Evolutionary conservation across 2,329 filamentous ascomycete species (phyloP), one percentile per base, ranked within the genome.

Genomic region (Aspergillus aculeatinus): DNA sequence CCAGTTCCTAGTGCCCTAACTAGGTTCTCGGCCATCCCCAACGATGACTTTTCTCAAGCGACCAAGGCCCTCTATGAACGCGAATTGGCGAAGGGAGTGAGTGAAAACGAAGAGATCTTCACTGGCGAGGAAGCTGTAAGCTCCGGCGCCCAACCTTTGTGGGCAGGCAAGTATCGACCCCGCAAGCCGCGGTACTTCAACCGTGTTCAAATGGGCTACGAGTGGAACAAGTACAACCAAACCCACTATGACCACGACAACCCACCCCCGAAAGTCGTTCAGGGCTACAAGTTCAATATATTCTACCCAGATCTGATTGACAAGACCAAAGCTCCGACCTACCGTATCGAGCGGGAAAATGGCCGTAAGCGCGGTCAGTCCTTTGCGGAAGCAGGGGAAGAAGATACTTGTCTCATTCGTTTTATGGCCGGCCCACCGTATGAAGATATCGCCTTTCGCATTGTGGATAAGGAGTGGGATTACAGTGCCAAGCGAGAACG

Each of bases 161-260:
- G 92, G 92, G 88, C 89, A 5, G 87, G 87, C 72, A 92, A 94
- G 76, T 90, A 96, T 76, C 86, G 89, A 44, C 92, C 94, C 7
- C 86, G 95, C 64, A 99, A 98, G 77, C 95, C 95, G 12, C 87
- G 90, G 61, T 98, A 97, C 79, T 99, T 99, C 83, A 98, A 98
- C 74, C 89, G 95, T 47, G 93, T 98, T 51, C 93, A 96, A 76
- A 97, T 97, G 91, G 95, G 95, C 56, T 99, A 98, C 76, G 95
- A 99, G 76, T 99, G 95, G 95, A 99, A 99, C 82, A 99, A 99
- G 78, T 99, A 99, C 83, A 99, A 99, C 72, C 95, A 99, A 79
- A 99, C 95, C 12, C 95, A 99, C 78, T 99, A 99, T 79, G 95
- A 98, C 75, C 92, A 97, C 75, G 94, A 98, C 73, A 97, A 98